Conservation (phyloP, 78 protist genomes). For the Dictyostelium intermedium region DNA sequence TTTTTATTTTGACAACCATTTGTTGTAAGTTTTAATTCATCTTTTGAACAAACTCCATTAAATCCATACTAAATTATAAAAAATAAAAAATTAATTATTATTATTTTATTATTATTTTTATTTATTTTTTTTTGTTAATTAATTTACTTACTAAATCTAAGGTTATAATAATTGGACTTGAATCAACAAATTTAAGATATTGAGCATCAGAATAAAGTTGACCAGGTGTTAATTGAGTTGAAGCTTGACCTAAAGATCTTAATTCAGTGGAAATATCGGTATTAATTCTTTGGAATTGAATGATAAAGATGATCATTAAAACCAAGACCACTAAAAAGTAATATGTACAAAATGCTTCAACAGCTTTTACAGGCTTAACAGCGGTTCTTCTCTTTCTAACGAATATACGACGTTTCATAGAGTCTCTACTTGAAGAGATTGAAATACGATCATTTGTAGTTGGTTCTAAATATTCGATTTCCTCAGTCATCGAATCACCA, state of each 20-base stretch:
- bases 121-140: neutral
- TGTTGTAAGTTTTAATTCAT: neutral
- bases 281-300: conserved; percentile 62
- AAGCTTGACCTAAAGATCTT: conserved; percentile 52
- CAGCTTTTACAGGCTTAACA: conserved; percentile 65
- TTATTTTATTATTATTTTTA: neutral
- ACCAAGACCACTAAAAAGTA: conserved; percentile 35
- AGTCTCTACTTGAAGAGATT: neutral
- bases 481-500: conserved; percentile 43
- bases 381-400: conserved; percentile 36
- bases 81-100: no score
- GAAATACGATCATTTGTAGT: neutral
- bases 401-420: conserved; percentile 26
- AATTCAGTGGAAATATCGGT: conserved; percentile 22
- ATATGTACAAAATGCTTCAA: conserved; percentile 53
- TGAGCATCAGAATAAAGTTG: conserved; percentile 19
- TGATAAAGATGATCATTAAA: conserved; percentile 39
- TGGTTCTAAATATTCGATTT: conserved; percentile 16
- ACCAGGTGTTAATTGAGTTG: neutral
- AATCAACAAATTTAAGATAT: conserved; percentile 39
- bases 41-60: neutral
- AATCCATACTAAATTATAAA: conserved; percentile 19
- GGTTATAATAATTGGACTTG: conserved; percentile 11
- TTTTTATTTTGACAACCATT: conserved; percentile 47
- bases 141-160: conserved; percentile 16